Base-by-base conservation (phyloP, 2,329 filamentous ascomycete genomes). In the Neofusicoccum sp. region DNA sequence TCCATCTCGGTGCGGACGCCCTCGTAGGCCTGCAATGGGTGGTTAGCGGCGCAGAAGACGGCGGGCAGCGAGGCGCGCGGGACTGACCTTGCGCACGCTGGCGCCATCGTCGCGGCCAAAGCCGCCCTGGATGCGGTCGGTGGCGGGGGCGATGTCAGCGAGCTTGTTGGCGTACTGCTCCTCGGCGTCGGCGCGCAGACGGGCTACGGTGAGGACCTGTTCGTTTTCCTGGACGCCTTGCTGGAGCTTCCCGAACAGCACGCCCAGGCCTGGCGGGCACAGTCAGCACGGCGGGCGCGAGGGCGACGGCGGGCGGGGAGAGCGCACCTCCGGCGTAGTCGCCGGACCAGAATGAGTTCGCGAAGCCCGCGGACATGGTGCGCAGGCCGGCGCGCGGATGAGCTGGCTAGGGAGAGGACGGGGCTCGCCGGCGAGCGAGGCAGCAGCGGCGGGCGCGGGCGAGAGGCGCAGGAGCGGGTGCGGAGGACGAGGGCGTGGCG, bases 331-430 rank as follows among this genome's bases (percentile, higher is more conserved):
- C 93, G 76, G 94, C 94, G 84, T 98, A 98, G 85, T 99, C 95
- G 76, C 87, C 87, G 66, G 95, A 97, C 95, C 95, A 99, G 81
- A 99, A 98, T 56, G 93, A 97, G 80, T 94, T 92, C 70, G 93
- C 89, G 80, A 99, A 98, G 72, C 91, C 74, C 36, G 73, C 22
- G 68, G 61, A 64, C 62, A 64, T 64, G 62, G 11, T 48, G 61
- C 48, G 61, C 61, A 56, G 61, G 50, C 61, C 56, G 45, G 56
- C 56, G 22, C 54, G 54, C 54, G 54, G 45, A 58, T 45, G 39
- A 58, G 54, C 54, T 45, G 9, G 54, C 54, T 58, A 58, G 31
- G 41, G 54, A 58, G 39, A 31, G 14, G 12, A 8, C 52, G 28
- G 43, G 37, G 58, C 31, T 43, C 58, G 45, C 58, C 33, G 29